Base-by-base conservation (phyloP, 2,329 filamentous ascomycete genomes). In the Fusarium abutilonis region DNA sequence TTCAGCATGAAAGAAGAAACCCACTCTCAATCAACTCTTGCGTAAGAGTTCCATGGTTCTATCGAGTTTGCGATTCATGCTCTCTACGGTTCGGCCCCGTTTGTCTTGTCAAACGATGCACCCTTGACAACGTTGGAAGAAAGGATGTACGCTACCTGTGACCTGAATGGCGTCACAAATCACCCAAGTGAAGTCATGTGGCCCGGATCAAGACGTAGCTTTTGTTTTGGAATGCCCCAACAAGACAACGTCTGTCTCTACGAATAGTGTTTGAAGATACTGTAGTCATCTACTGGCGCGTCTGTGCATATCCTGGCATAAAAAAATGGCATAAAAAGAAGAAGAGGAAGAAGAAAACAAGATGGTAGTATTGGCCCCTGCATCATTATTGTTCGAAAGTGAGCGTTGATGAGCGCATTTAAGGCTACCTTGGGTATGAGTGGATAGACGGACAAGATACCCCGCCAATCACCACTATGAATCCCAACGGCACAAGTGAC, bases 161-260 rank as follows among this genome's bases (percentile, higher is more conserved):
- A 69, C 66, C 64, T 32, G 32, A 21, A 71, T 70, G 68, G 68
- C 67, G 68, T 70, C 68, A 70, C 58, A 56, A 69, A 69, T 60
- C 63, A 59, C 50, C 63, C 64, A 59, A 61, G 54, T 68, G 51
- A 70, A 66, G 68, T 70, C 68, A 70, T 68, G 68, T 63, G 67
- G 59, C 43, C 56, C 32, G 31, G 45, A 41, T 48, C 49, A 44
- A 42, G 46, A 40, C 45, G 52, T 63, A 42, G 55, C 40, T 50
- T 56, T 53, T 44, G 34, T 46, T 56, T 15, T 44, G 48, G 42
- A 54, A 15, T 48, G 41, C 48, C 63, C 63, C 63, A 66, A 66
- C 63, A 66, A 65, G 43, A 66, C 40, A 46, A 40, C 46, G 23
- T 23, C 47, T 48, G 42, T 49, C 52, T 58, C 44, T 47, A 17